phyloP scores from a whole-genome alignment of 805 yeast species.

The Hanseniaspora opuntiae region DNA sequence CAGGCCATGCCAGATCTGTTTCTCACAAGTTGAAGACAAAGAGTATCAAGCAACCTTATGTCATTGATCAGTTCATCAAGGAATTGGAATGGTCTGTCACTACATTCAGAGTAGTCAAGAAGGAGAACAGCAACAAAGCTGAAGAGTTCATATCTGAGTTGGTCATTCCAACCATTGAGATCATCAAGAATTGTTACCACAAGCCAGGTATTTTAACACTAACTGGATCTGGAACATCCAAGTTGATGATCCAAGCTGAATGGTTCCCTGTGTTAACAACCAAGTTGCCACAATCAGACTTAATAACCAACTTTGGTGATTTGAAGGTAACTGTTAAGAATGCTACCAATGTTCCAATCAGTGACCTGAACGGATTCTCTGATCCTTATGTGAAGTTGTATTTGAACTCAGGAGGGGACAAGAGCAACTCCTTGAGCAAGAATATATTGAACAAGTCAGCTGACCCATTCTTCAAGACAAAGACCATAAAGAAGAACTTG shows the following conservation, averaged over 20 bases:
- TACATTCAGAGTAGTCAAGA: constrained; percentile 47
- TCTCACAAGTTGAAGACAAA: constrained; percentile 36
- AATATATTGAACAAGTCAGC: constrained; percentile 30
- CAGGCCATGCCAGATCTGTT: constrained; percentile 49
- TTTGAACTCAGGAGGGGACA: constrained; percentile 37
- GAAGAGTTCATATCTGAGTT: constrained; percentile 49
- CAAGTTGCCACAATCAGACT: constrained; percentile 58
- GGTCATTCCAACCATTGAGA: constrained; percentile 49
- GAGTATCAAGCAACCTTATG: constrained; percentile 30
- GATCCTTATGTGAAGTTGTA: constrained; percentile 75
- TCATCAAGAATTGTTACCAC: constrained; percentile 52
- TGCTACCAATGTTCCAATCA: constrained; percentile 62
- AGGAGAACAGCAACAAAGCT: constrained; percentile 39
- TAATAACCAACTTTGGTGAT: constrained; percentile 61
- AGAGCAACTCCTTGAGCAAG: constrained; percentile 25
- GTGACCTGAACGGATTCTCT: constrained; percentile 84
- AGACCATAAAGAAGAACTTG: constrained; percentile 71
- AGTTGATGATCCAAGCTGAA: constrained; percentile 47
- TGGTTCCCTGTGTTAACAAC: constrained; percentile 64
- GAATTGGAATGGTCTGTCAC: constrained; percentile 65
- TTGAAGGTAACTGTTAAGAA: constrained; percentile 45
- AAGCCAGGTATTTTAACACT: constrained; percentile 46
- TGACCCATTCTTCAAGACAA: constrained; percentile 55
- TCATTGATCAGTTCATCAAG: constrained; percentile 63
- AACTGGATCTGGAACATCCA: constrained; percentile 38